These are phyloP conservation scores for Dittrichia graveolens DNA, from an alignment of 129 eudicot species.

Conservation along the genomic window DNA sequence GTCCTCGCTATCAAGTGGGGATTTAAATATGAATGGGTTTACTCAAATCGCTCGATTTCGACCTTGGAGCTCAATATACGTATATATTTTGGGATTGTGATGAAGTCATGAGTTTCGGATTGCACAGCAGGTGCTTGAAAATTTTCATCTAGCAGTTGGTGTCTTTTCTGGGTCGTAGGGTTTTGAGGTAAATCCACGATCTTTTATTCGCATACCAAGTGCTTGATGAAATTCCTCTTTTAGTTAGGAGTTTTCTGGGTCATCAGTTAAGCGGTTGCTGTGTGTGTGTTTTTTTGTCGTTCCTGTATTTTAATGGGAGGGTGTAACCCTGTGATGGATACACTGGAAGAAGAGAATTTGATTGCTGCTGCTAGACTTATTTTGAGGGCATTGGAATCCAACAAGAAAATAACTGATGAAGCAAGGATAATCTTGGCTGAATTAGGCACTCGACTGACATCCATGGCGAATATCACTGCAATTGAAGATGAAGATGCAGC, in stretches of 20 bases:
- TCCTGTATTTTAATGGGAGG: conserved; percentile 58
- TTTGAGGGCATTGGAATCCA: conserved; percentile 64
- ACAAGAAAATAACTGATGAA: conserved; percentile 49
- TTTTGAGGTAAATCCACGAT: conserved; percentile 10
- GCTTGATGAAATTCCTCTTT: conserved; percentile 24
- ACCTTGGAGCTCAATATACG: background rate
- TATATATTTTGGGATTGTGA: background rate
- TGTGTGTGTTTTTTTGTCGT: conserved; percentile 5
- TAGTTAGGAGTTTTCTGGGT: background rate
- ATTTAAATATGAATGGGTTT: conserved; percentile 19
- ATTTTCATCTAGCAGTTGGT: background rate
- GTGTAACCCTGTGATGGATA: conserved; percentile 38
- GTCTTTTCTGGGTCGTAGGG: background rate
- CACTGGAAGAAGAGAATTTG: conserved; percentile 68
- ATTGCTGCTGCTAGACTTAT: conserved; percentile 74
- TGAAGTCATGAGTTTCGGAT: conserved; percentile 12
- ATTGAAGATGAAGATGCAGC: conserved; percentile 27
- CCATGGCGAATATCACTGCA: conserved; percentile 35
- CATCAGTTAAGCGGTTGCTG: background rate
- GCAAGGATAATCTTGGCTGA: conserved; percentile 64
- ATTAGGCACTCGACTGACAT: conserved; percentile 62
- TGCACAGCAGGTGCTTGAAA: conserved; percentile 29
- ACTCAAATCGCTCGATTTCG: conserved; percentile 15
- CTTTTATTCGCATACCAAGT: conserved; percentile 20
- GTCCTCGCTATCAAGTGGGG: conserved; percentile 13